Evolutionary conservation across 2,329 filamentous ascomycete species (phyloP), one percentile per base, ranked within the genome.

Genomic region (Cladosporium sp.): DNA sequence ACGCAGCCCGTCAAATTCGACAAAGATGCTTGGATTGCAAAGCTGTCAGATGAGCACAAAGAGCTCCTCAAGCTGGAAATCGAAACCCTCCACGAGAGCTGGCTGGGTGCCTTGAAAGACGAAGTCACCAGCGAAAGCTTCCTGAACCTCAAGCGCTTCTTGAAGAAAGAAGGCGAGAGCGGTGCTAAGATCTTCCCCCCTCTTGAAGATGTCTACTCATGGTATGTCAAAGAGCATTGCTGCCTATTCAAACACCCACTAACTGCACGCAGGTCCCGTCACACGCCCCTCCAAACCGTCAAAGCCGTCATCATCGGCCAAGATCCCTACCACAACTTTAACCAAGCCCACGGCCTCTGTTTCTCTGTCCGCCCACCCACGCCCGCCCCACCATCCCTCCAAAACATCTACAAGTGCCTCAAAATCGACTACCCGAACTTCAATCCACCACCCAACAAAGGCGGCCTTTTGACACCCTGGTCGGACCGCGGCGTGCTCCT

Each of bases 241-340:
- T 11, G 4, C 6, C 13, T n/a, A 25, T 38, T 32, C 32, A 49
- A 12, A 12, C 25, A 33, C 16, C 22, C 40, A 41, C 42, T 40
- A 38, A 51, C 50, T 48, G 41, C 27, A 36, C 32, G 25, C 19
- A 96, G 92, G 92, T 96, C 92, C 53, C 86, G 90, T 20, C 86
- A 95, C 68, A 96, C 92, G 0, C 91, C 93, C 7, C 84, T 98
- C 60, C 75, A 85, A 72, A 85, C 78, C 12, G 91, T 97, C 67
- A 95, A 95, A 69, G 86, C 87, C 51, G 91, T 98, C 53, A 90
- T 98, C 63, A 71, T 97, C 49, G 93, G 93, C 57, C 93, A 98
- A 73, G 93, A 98, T 67, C 93, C 93, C 2, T 98, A 98, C 69
- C 93, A 98, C 74, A 95, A 95, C 67, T 69, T 82, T 67, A 94